Conservation (phyloP, 495 filamentous ascomycete genomes). For the Hypoxylon rickii region DNA sequence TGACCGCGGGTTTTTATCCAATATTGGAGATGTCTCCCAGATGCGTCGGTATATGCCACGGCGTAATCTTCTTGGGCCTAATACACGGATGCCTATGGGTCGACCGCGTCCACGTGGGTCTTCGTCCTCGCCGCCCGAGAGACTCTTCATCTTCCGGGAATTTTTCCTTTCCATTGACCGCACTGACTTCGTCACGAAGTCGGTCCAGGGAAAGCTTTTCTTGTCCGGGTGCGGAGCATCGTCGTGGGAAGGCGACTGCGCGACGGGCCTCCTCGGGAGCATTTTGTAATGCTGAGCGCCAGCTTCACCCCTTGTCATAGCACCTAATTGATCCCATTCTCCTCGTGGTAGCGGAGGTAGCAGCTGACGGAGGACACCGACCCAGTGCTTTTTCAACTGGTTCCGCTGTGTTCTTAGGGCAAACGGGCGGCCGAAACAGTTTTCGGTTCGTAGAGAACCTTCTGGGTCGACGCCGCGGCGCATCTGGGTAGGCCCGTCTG, state of each 20-base stretch:
- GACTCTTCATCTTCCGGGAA: constrained; percentile 36
- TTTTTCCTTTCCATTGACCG: constrained; percentile 29
- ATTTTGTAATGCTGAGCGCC: constrained; percentile 38
- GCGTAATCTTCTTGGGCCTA: constrained; percentile 28
- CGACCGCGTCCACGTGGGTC: constrained; percentile 39
- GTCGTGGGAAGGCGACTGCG: background rate
- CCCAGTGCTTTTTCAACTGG: constrained; percentile 65
- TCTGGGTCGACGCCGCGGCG: constrained; percentile 51
- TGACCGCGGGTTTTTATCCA: constrained; percentile 32
- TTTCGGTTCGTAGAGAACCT: constrained; percentile 58
- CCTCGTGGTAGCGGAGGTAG: constrained; percentile 72
- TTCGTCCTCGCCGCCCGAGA: constrained; percentile 44
- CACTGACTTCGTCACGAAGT: constrained; percentile 32
- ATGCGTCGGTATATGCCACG: constrained; percentile 39
- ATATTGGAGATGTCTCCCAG: constrained; percentile 41
- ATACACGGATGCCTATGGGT: constrained; percentile 35
- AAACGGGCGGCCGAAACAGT: constrained; percentile 67
- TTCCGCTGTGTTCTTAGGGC: constrained; percentile 57
- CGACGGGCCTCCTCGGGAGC: constrained; percentile 37
- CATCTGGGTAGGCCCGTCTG: constrained; percentile 40
- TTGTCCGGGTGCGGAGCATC: background rate
- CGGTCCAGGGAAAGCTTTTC: constrained; percentile 11
- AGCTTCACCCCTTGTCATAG: constrained; percentile 61
- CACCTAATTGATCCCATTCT: constrained; percentile 67
- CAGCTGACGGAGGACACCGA: constrained; percentile 54